phyloP scores from a whole-genome alignment of 2,329 filamentous ascomycete genomes.

The Arthrobotrys pseudoclavata region DNA sequence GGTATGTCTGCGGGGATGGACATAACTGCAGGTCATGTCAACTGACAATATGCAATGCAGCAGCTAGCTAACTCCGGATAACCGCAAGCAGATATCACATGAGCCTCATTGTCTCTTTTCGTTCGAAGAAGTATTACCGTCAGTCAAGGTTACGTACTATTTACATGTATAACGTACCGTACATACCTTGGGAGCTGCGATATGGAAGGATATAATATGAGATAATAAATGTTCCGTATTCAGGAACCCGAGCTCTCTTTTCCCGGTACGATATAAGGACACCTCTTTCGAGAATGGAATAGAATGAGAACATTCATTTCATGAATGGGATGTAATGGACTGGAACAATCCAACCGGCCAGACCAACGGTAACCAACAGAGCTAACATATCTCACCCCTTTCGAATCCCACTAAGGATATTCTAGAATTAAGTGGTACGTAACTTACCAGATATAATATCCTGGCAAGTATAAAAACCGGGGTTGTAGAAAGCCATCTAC shows the following conservation, averaged over 20 bases:
- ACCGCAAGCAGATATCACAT: background rate
- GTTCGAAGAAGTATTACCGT: background rate
- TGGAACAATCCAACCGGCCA: background rate
- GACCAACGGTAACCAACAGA: background rate
- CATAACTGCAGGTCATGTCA: background rate
- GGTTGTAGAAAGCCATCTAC: background rate
- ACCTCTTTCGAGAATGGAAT: background rate
- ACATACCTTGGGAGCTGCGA: too few species aligned
- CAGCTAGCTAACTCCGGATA: background rate
- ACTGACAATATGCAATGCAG: background rate
- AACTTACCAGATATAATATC: background rate
- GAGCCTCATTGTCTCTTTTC: background rate
- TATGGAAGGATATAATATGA: too few species aligned
- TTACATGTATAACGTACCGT: background rate
- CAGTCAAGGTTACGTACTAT: too few species aligned
- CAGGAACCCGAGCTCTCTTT: too few species aligned
- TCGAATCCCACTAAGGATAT: background rate
- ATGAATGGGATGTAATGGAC: background rate
- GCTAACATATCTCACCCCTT: background rate
- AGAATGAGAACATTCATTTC: background rate
- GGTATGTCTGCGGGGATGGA: background rate
- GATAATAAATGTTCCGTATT: too few species aligned
- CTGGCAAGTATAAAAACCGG: background rate
- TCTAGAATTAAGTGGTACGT: constrained; percentile 2
- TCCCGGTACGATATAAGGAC: too few species aligned